Evolutionary conservation across 139 green algal species (phyloP).

Genomic region (Nannochloris sp.): DNA sequence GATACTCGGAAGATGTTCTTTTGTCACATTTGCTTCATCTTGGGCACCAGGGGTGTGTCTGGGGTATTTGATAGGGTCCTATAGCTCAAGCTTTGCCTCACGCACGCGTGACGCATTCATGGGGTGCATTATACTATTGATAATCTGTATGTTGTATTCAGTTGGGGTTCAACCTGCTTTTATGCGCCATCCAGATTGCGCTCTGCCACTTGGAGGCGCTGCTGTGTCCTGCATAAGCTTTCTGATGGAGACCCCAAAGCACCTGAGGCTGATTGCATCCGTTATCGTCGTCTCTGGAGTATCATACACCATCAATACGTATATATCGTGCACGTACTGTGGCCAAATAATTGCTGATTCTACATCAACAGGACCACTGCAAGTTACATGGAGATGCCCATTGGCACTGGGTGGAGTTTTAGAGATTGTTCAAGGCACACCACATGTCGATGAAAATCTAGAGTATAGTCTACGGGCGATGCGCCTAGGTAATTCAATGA

Average conservation of each 20-base stretch:
- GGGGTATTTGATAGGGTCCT: no score
- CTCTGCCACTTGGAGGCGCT: not conserved
- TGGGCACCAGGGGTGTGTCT: no score
- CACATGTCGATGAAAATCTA: conserved; percentile 2
- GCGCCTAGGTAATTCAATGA: conserved; percentile 6
- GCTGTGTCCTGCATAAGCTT: not conserved
- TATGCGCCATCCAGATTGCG: not conserved
- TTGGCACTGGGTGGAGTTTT: conserved; percentile 1
- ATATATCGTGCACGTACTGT: not conserved
- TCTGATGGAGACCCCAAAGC: not conserved
- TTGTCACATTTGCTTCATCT: no score
- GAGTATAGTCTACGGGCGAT: not conserved
- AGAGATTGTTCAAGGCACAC: not conserved
- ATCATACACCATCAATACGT: not conserved
- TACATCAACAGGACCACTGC: not conserved
- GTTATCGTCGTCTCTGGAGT: not conserved
- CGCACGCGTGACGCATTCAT: no score
- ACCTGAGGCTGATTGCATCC: not conserved
- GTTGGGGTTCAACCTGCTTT: no score
- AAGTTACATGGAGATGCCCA: not conserved
- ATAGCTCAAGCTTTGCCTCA: no score
- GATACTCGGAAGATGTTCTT: no score
- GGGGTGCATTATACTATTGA: no score
- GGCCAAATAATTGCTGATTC: not conserved
- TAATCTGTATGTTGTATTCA: no score